Base-by-base conservation (phyloP, 352 stramenopile genomes). In the Pythium utonaiense region DNA sequence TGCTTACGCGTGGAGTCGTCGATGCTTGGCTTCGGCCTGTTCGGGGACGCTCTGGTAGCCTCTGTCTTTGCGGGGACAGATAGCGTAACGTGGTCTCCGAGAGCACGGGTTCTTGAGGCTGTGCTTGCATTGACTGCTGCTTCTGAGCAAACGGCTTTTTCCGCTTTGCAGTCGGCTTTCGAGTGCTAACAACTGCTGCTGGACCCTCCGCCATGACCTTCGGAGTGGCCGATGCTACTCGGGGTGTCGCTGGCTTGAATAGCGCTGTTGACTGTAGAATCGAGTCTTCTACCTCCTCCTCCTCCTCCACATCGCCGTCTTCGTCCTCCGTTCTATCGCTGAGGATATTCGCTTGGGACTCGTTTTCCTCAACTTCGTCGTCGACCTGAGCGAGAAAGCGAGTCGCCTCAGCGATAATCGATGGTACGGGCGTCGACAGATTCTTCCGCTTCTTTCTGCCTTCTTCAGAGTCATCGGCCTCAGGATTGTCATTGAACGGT, bases 81-180 rank as follows among this genome's bases (percentile, higher is more conserved):
- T 69, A 69, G 13, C 55, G 62, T 9, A 64, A 22, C 21, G 62
- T 64, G 6, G 49, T 49, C 8, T 51, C 28, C n/a, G 62, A 63
- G 12, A 69, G 40, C 1, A 24, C 4, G 8, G 53, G 38, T 13
- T 33, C 38, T 14, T n/a, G 19, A 12, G n/a, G 40, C 17, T 47
- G 40, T 24, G 19, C 38, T 0, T 27, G 19, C 14, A 8, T 4
- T 13, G 30, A 2, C 9, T 14, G 10, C 51, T 13, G 25, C 33
- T 33, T 33, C 28, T 33, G 28, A 9, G 5, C 5, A 33, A 33
- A 9, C 28, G 28, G 28, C 28, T 16, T 58, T 28, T 41, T 42
- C 40, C 40, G 27, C 51, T 36, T 47, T 17, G 22, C 16, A 24
- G 24, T 24, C 9, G 13, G 19, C 13, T 48, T 45, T 16, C n/a